Conservation (phyloP, 2,329 filamentous ascomycete genomes). For the Magnaporthiopsis incrustans region DNA sequence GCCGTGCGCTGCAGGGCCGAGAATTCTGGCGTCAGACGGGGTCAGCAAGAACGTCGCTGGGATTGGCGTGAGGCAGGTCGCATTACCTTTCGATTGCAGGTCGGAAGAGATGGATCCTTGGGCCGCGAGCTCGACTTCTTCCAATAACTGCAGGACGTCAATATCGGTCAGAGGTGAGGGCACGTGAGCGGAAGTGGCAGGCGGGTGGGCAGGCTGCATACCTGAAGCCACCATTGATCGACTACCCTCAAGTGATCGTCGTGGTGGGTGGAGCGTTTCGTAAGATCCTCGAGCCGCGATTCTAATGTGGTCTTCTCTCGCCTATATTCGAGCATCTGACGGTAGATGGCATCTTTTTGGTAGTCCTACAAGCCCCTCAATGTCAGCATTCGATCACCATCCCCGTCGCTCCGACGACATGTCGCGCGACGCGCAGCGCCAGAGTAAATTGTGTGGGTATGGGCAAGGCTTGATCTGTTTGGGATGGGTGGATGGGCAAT, state of each 20-base stretch:
- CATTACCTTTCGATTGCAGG: constrained; percentile 34
- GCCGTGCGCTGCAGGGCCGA: constrained; percentile 29
- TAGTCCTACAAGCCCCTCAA: constrained; percentile 53
- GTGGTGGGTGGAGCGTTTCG: constrained; percentile 71
- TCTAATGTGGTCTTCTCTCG: constrained; percentile 79
- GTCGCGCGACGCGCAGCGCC: constrained; percentile 15
- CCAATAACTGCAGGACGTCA: constrained; percentile 42
- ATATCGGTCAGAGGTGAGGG: constrained; percentile 9
- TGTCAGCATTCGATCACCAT: constrained; percentile 25
- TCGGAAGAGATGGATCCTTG: constrained; percentile 38
- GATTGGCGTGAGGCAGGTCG: constrained; percentile 9
- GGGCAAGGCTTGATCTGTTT: constrained; percentile 1
- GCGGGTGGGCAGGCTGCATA: constrained; percentile 28
- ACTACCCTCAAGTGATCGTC: constrained; percentile 88
- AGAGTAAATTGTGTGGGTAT: constrained; percentile 14
- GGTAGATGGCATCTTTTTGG: constrained; percentile 92
- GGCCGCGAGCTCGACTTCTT: constrained; percentile 55
- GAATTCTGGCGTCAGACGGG: constrained; percentile 2
- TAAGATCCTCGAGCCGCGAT: constrained; percentile 69
- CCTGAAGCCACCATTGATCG: constrained; percentile 92
- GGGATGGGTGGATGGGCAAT: constrained; percentile 22
- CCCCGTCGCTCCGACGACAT: constrained; percentile 14
- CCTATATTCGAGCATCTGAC: constrained; percentile 98
- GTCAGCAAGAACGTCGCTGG: constrained; percentile 20
- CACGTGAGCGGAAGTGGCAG: constrained; percentile 5